phyloP scores from a whole-genome alignment of 768 basidiomycete genomes.

The Dentipellis fragilis region DNA sequence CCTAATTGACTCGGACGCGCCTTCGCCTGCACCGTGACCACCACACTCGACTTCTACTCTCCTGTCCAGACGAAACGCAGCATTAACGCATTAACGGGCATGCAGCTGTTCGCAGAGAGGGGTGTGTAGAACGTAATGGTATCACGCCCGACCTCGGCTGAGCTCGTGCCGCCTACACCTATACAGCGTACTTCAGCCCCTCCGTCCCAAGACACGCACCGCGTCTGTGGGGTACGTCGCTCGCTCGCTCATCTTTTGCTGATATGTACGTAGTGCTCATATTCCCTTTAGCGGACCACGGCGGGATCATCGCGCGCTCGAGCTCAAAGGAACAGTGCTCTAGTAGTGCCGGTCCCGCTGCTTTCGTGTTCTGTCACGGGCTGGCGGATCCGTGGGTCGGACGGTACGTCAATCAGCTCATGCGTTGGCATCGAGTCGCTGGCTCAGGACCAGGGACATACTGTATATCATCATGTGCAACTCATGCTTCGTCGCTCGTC shows the following conservation, averaged over 20 bases:
- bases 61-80: too few relatives aligned
- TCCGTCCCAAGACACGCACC: background rate
- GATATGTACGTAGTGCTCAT: background rate
- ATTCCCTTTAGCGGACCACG: slow-evolving; percentile 1
- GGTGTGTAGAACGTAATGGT: background rate
- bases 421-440: too few relatives aligned
- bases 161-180: background rate
- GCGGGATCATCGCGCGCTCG: slow-evolving; percentile 5
- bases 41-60: background rate
- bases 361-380: slow-evolving; percentile 7
- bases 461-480: background rate
- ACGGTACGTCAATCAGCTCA: background rate
- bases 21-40: background rate
- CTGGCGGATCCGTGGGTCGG: slow-evolving; percentile 6
- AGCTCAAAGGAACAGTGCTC: background rate
- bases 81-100: too few relatives aligned
- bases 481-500: background rate
- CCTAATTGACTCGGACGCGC: background rate
- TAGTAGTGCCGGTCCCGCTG: background rate
- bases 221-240: slow-evolving; percentile 1
- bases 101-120: background rate
- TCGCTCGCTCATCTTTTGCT: background rate
- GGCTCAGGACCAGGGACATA: too few relatives aligned
- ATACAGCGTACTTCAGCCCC: slow-evolving; percentile 7
- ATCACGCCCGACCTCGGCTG: background rate